phyloP scores from a whole-genome alignment of 331 rosid species.

The Spiraea crenata region DNA sequence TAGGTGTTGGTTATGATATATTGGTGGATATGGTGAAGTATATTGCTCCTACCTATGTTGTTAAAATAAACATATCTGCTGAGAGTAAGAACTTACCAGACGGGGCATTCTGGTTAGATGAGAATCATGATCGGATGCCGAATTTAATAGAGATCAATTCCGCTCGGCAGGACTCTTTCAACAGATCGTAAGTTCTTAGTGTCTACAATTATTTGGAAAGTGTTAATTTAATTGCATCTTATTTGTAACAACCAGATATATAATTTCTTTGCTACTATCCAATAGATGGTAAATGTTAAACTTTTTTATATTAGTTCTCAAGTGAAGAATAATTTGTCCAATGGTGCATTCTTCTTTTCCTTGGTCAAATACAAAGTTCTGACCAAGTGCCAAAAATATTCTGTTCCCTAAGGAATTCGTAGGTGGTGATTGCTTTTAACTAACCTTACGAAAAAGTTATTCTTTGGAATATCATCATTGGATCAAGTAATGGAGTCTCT shows the following conservation, averaged over 20 bases:
- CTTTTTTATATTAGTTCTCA: neutral
- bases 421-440: neutral
- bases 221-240: constrained; percentile 6
- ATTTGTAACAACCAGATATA: neutral
- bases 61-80: constrained; percentile 69
- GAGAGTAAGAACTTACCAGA: constrained; percentile 72
- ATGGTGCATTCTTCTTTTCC: neutral
- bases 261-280: neutral
- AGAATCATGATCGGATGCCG: constrained; percentile 25
- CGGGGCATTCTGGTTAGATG: constrained; percentile 76
- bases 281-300: neutral
- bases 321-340: neutral
- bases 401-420: neutral
- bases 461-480: neutral
- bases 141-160: constrained; percentile 69
- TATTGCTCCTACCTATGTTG: constrained; percentile 75
- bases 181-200: constrained; percentile 65
- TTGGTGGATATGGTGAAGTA: constrained; percentile 72
- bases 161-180: constrained; percentile 68
- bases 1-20: constrained; percentile 76
- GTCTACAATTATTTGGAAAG: constrained; percentile 16
- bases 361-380: neutral
- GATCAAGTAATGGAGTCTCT: neutral
- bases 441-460: neutral
- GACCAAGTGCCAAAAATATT: neutral